Percentiles rank a stretch among this genome's conserved stretches.
phyloP scores from a whole-genome alignment of 371 early-diverging fungal genomes.

The Mucor sp. region DNA sequence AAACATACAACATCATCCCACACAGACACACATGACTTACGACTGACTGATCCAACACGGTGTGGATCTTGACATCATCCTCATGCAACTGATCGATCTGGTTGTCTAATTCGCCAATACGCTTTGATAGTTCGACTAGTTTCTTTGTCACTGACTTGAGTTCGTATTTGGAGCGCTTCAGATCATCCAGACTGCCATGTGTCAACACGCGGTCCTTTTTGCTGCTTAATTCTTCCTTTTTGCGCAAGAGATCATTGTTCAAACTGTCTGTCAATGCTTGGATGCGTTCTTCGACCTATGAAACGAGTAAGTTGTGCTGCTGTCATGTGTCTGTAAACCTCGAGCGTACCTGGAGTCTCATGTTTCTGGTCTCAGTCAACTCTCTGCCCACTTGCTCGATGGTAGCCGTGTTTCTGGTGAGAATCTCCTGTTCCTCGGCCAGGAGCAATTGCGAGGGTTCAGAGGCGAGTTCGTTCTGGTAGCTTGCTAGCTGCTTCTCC shows the following conservation, averaged over 20 bases:
- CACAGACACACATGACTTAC: conserved; percentile 26
- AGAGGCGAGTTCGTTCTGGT: conserved; percentile 59
- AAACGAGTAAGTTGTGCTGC: neutral
- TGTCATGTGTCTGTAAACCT: neutral
- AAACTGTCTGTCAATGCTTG: conserved; percentile 75
- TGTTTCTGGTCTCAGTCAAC: conserved; percentile 35
- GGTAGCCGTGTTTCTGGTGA: conserved; percentile 51
- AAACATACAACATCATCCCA: neutral
- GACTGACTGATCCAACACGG: conserved; percentile 56
- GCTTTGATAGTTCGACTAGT: conserved; percentile 30
- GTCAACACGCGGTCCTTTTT: conserved; percentile 53
- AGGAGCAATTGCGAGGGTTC: conserved; percentile 57
- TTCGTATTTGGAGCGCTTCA: conserved; percentile 55
- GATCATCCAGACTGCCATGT: conserved; percentile 31
- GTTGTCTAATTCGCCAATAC: conserved; percentile 43
- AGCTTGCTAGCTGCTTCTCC: conserved; percentile 59
- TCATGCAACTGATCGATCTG: conserved; percentile 41
- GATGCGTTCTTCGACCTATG: conserved; percentile 66
- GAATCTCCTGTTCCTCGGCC: conserved; percentile 54
- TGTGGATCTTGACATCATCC: conserved; percentile 36
- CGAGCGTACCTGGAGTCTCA: neutral
- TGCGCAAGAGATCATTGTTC: conserved; percentile 62
- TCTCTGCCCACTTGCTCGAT: conserved; percentile 58
- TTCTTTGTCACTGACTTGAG: conserved; percentile 52
- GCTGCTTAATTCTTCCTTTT: conserved; percentile 55